These are phyloP conservation scores for Falciphora oryzae DNA, from an alignment of 2,329 filamentous ascomycete species.

Conservation along the genomic window DNA sequence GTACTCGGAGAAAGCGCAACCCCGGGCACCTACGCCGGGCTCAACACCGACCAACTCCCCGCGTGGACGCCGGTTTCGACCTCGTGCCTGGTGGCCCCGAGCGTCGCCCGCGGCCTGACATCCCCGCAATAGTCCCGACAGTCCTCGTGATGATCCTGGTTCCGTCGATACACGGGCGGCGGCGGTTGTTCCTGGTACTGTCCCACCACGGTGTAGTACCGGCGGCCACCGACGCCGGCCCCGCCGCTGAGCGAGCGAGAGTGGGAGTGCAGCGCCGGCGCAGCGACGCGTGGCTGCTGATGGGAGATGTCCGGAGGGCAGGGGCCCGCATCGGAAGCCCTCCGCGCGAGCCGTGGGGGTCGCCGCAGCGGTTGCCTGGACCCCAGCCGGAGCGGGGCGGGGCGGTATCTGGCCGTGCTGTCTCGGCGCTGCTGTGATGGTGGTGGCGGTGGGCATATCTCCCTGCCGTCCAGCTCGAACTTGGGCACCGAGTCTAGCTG, in stretches of 20 bases:
- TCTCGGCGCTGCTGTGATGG: not conserved
- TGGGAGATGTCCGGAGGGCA: not conserved
- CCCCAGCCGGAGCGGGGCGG: not conserved
- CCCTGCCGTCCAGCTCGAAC: slow-evolving; percentile 6
- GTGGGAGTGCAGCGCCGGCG: not conserved
- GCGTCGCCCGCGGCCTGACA: slow-evolving; percentile 1
- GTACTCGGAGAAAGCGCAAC: not conserved
- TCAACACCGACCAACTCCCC: slow-evolving; percentile 7
- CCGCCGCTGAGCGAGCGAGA: not conserved
- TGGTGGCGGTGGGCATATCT: not conserved
- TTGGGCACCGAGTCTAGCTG: not conserved
- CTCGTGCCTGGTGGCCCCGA: slow-evolving; percentile 1
- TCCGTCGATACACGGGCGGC: not conserved
- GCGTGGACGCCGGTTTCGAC: slow-evolving; percentile 5
- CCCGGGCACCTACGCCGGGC: not conserved
- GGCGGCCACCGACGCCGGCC: no score
- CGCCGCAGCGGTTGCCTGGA: not conserved
- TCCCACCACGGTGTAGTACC: not conserved
- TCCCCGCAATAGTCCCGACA: not conserved
- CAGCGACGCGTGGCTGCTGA: not conserved
- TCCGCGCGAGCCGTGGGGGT: not conserved
- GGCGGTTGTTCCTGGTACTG: not conserved
- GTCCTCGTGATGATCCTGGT: not conserved
- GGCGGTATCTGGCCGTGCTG: not conserved
- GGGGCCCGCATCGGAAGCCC: not conserved